phyloP scores from a whole-genome alignment of 2,329 filamentous ascomycete genomes.

The Lasiodiplodia sp. region DNA sequence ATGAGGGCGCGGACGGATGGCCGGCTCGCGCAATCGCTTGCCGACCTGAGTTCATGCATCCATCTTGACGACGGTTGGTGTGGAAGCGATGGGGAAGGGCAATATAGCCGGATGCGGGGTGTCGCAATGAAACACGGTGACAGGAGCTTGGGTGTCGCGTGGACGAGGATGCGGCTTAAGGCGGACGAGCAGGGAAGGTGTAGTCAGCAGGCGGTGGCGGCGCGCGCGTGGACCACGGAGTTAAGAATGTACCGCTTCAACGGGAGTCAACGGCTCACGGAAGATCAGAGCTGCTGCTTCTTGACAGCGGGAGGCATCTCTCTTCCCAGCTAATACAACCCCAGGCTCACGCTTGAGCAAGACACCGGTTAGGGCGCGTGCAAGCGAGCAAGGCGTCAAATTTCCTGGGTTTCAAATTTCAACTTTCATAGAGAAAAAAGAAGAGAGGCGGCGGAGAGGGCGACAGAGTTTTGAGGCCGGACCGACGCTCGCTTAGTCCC shows the following conservation, averaged over 20 bases:
- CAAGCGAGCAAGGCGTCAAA: constrained; percentile 35
- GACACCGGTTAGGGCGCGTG: constrained; percentile 31
- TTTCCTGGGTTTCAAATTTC: constrained; percentile 54
- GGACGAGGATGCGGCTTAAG: constrained; percentile 18
- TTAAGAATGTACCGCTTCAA: constrained; percentile 37
- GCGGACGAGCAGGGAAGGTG: not conserved
- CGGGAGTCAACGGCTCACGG: constrained; percentile 42
- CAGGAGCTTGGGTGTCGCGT: constrained; percentile 1
- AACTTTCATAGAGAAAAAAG: constrained; percentile 62
- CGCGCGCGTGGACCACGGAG: not conserved
- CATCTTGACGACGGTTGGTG: constrained; percentile 47
- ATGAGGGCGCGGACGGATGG: constrained; percentile 37
- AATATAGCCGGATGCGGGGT: not conserved
- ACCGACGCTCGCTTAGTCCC: constrained; percentile 2
- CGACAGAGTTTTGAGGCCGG: constrained; percentile 18
- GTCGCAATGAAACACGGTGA: constrained; percentile 8
- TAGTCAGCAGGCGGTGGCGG: constrained; percentile 25
- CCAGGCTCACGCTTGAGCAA: constrained; percentile 38
- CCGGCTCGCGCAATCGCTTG: constrained; percentile 37
- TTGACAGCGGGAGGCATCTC: constrained; percentile 44
- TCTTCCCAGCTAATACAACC: constrained; percentile 66
- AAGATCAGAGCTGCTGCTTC: constrained; percentile 41
- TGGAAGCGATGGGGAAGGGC: constrained; percentile 39
- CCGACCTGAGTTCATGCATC: constrained; percentile 47
- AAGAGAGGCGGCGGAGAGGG: constrained; percentile 37